Percentiles rank a stretch among this genome's conserved stretches.
Conservation (phyloP, 2,329 filamentous ascomycete species). For the Grosmannia serpens region DNA sequence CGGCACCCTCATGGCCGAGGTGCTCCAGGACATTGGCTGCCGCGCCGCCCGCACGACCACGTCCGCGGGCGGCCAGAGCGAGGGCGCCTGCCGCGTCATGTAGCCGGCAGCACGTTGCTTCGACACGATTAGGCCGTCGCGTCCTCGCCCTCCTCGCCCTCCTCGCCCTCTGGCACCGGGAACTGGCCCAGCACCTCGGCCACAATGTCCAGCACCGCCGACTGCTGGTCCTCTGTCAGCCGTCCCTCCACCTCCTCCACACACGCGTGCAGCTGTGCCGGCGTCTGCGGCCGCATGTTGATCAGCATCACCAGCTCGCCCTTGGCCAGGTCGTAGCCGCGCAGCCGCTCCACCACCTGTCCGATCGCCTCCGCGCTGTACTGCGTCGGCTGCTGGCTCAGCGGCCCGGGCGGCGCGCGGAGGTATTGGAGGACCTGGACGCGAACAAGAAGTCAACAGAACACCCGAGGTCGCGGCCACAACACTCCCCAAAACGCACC, state of each 20-base stretch:
- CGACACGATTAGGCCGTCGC: neutral
- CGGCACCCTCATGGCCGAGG: slow-evolving; percentile 44
- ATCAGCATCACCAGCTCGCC: slow-evolving; percentile 58
- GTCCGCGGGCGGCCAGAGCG: slow-evolving; percentile 36
- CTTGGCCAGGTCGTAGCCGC: slow-evolving; percentile 51
- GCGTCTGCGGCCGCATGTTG: slow-evolving; percentile 49
- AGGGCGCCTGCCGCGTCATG: slow-evolving; percentile 41
- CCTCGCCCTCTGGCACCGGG: slow-evolving; percentile 24
- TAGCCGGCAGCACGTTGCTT: slow-evolving; percentile 15
- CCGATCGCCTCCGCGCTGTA: slow-evolving; percentile 42
- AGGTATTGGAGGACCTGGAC: slow-evolving; percentile 20
- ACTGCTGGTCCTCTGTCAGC: slow-evolving; percentile 47
- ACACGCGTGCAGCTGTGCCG: slow-evolving; percentile 47
- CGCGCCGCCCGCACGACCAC: slow-evolving; percentile 38
- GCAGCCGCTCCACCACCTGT: slow-evolving; percentile 41
- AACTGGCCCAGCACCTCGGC: slow-evolving; percentile 46
- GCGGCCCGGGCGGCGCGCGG: slow-evolving; percentile 39
- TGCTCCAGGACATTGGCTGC: slow-evolving; percentile 49
- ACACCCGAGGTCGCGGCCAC: too few relatives aligned
- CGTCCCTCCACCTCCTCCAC: slow-evolving; percentile 54
- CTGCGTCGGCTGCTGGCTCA: slow-evolving; percentile 40
- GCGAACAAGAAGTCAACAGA: neutral
- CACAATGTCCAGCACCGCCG: slow-evolving; percentile 45
- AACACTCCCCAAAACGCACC: too few relatives aligned
- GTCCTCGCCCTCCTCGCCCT: slow-evolving; percentile 8